Percentiles rank a stretch among this genome's conserved stretches.
Conservation (phyloP, 2,329 filamentous ascomycete genomes). For the Colletotrichum tropicicola region DNA sequence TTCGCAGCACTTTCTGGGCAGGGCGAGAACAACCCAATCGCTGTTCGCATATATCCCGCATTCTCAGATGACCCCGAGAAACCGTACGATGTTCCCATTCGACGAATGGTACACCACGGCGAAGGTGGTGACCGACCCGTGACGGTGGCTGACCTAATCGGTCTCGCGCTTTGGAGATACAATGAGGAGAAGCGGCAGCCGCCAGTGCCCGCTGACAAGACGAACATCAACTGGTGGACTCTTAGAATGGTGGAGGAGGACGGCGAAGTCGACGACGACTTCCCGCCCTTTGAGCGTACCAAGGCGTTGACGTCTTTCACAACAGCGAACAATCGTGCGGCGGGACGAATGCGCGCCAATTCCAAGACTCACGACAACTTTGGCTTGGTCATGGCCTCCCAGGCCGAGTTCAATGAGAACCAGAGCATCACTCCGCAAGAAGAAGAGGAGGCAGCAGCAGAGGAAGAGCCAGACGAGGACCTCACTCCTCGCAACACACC, state of each 20-base stretch:
- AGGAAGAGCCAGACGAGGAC: slow-evolving; percentile 51
- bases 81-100: slow-evolving; percentile 76
- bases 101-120: slow-evolving; percentile 74
- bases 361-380: slow-evolving; percentile 86
- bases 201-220: slow-evolving; percentile 68
- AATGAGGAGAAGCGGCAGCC: slow-evolving; percentile 80
- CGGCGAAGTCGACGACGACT: slow-evolving; percentile 86
- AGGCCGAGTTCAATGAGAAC: slow-evolving; percentile 75
- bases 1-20: slow-evolving; percentile 82
- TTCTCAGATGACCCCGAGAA: slow-evolving; percentile 72
- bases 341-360: slow-evolving; percentile 68
- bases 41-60: slow-evolving; percentile 80
- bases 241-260: slow-evolving; percentile 86
- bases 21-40: slow-evolving; percentile 79
- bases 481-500: slow-evolving; percentile 56
- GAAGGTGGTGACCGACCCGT: slow-evolving; percentile 70
- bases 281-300: slow-evolving; percentile 79
- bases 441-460: slow-evolving; percentile 43
- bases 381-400: slow-evolving; percentile 77
- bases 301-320: slow-evolving; percentile 82
- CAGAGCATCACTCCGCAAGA: slow-evolving; percentile 73
- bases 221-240: slow-evolving; percentile 84
- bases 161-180: slow-evolving; percentile 80
- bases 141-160: slow-evolving; percentile 83
- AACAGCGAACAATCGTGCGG: slow-evolving; percentile 78